Conservation (phyloP, 352 stramenopile species). For the Phytophthora pluvialis region DNA sequence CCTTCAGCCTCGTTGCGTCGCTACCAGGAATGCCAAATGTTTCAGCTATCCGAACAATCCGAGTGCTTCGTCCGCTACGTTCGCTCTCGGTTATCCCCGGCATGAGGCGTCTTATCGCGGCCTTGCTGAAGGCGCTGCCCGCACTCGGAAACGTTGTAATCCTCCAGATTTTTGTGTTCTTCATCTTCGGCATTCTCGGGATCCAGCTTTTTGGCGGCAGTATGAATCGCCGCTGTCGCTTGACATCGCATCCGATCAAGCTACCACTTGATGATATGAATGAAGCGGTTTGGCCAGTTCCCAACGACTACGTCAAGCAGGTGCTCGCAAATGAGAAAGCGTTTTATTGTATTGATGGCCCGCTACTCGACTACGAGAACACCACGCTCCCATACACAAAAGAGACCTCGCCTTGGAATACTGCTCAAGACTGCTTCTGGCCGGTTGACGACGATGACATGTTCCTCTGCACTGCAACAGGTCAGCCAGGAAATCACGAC, state of each 20-base stretch:
- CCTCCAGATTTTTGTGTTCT: constrained; percentile 91
- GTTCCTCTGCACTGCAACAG: constrained; percentile 66
- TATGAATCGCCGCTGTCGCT: constrained; percentile 82
- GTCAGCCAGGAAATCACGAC: constrained; percentile 56
- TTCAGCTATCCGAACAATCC: constrained; percentile 85
- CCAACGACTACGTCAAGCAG: constrained; percentile 48
- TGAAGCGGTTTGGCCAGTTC: constrained; percentile 57
- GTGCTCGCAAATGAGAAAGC: constrained; percentile 43
- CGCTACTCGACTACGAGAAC: constrained; percentile 65
- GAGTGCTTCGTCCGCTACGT: constrained; percentile 87
- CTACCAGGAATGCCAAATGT: constrained; percentile 79
- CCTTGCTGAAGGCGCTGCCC: constrained; percentile 85
- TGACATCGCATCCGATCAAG: constrained; percentile 79
- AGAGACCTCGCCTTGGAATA: constrained; percentile 74
- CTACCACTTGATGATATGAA: constrained; percentile 44
- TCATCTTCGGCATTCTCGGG: constrained; percentile 91
- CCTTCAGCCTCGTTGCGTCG: constrained; percentile 52
- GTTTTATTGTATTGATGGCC: constrained; percentile 48
- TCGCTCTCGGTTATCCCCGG: constrained; percentile 89
- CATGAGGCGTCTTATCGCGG: constrained; percentile 80
- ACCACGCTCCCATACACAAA: constrained; percentile 48
- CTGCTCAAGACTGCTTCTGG: constrained; percentile 91
- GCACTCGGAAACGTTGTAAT: constrained; percentile 91
- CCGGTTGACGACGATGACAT: constrained; percentile 85
- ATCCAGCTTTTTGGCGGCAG: constrained; percentile 88